A percentile compares a stretch with the other conserved stretches of the same genome.
Conservation (phyloP, 1,139 yeast species). For the Zygosaccharomyces sapae region DNA sequence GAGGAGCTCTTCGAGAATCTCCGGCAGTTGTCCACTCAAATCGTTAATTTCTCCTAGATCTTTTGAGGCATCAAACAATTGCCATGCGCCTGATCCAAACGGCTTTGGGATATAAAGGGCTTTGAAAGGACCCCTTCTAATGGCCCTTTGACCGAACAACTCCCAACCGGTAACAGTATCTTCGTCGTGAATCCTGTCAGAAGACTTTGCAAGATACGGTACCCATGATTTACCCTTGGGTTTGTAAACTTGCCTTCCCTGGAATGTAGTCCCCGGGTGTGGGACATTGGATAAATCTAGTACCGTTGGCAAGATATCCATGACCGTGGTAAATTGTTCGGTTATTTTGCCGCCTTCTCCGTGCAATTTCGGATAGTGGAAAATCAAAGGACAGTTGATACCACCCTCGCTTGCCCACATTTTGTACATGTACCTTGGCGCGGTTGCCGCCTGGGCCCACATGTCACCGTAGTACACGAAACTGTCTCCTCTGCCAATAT, state of each 20-base stretch:
- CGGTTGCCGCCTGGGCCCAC: slow-evolving; percentile 66
- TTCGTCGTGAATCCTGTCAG: slow-evolving; percentile 40
- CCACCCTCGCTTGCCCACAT: slow-evolving; percentile 54
- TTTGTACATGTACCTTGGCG: slow-evolving; percentile 51
- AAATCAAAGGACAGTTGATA: slow-evolving; percentile 49
- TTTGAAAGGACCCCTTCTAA: slow-evolving; percentile 49
- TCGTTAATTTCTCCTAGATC: slow-evolving; percentile 51
- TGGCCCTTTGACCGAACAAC: slow-evolving; percentile 52
- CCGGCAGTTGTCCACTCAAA: slow-evolving; percentile 38
- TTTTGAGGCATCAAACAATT: slow-evolving; percentile 42
- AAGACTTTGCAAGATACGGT: slow-evolving; percentile 33
- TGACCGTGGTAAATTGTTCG: slow-evolving; percentile 48
- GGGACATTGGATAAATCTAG: slow-evolving; percentile 45
- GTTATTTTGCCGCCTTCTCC: slow-evolving; percentile 35
- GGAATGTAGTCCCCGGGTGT: slow-evolving; percentile 43
- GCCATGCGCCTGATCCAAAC: slow-evolving; percentile 49
- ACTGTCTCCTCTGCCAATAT: slow-evolving; percentile 47
- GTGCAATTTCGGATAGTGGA: slow-evolving; percentile 41
- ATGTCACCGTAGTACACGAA: slow-evolving; percentile 53
- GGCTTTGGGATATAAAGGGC: slow-evolving; percentile 50
- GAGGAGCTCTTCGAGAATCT: slow-evolving; percentile 40
- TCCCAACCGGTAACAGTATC: slow-evolving; percentile 56
- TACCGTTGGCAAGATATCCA: slow-evolving; percentile 55
- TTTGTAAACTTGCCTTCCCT: slow-evolving; percentile 40
- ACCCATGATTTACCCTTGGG: slow-evolving; percentile 46